Base-by-base conservation (phyloP, 768 basidiomycete genomes). In the Phanerochaete carnosa region DNA sequence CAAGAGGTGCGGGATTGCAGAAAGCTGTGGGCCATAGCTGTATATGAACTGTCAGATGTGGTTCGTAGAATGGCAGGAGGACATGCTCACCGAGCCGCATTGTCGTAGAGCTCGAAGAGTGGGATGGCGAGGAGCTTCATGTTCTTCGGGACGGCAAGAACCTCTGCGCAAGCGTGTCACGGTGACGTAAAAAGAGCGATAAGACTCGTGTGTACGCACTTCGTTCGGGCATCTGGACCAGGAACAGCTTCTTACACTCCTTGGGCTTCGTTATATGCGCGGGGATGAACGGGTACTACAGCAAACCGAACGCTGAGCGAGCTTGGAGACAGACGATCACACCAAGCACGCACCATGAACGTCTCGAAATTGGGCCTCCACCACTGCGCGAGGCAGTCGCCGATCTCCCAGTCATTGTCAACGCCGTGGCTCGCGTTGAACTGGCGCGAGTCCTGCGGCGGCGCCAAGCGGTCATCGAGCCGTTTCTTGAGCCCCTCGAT, bases 351-450 rank as follows among this genome's bases (percentile, higher is more conserved):
- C 66, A 96, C 95, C 90, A 97, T 95, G 76, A 98, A 98, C 0
- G 94, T 95, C 78, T 99, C 97, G 66, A 97, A 99, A 70, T 97
- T 97, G 0, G 96, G 96, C 52, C 97, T 77, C 91, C 92, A 99
- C 95, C 96, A 99, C 71, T 95, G 94, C 0, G 94, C 94, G n/a
- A 98, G 80, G 66, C 94, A 95, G 66, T 98, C 95, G 1, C 91
- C 91, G 39, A 98, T 94, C 73, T 95, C 91, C 97, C 97, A 99
- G 45, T 95, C 93, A 55, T 91, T 91, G 68, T 88, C 89, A 22
- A 88, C 83, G 0, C 87, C 90, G 62, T 92, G 89, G 0, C 84
- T 82, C 30, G 83, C 80, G 74, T 90, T 87, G 70, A 90, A 92
- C 58, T 92, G 90, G n/a, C 76, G 75, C 32, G 82, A 89, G 57